Evolutionary conservation across 1,284 basidiomycete species (phyloP).

Genomic region (Athelia psychrophila): DNA sequence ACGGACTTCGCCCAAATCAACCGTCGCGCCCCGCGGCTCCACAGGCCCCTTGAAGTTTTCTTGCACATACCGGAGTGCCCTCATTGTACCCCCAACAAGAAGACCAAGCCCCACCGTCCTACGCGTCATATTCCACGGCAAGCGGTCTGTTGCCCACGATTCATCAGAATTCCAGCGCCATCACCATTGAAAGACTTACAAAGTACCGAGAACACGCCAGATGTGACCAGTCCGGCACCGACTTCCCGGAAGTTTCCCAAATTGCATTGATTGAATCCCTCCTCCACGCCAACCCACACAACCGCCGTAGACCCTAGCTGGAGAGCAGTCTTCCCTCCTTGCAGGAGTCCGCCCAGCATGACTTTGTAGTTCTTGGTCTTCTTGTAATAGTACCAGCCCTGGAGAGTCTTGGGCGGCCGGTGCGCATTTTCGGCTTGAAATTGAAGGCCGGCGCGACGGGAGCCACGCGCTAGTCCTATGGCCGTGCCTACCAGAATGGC

Average conservation of each 20-base stretch:
- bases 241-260: slow-evolving; percentile 52
- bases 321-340: slow-evolving; percentile 55
- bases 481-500: slow-evolving; percentile 59
- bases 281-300: slow-evolving; percentile 70
- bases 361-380: slow-evolving; percentile 90
- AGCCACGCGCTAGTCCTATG: slow-evolving; percentile 71
- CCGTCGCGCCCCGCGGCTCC: slow-evolving; percentile 13
- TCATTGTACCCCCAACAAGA: slow-evolving; percentile 51
- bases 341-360: slow-evolving; percentile 69
- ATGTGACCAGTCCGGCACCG: slow-evolving; percentile 65
- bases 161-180: slow-evolving; percentile 5
- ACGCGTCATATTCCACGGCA: slow-evolving; percentile 48
- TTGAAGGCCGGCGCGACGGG: slow-evolving; percentile 52
- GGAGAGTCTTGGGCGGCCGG: slow-evolving; percentile 73
- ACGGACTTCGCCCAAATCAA: slow-evolving; percentile 11
- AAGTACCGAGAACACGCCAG: slow-evolving; percentile 50
- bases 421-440: slow-evolving; percentile 70
- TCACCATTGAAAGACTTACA: slow-evolving; percentile 46
- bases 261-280: slow-evolving; percentile 50
- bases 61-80: slow-evolving; percentile 45
- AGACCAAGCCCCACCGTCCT: slow-evolving; percentile 52
- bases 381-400: slow-evolving; percentile 91
- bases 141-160: slow-evolving; percentile 44
- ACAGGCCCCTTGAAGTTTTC: slow-evolving; percentile 27
- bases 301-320: slow-evolving; percentile 54